Conservation (phyloP, 2,329 filamentous ascomycete genomes). For the Arthroderma sp. region DNA sequence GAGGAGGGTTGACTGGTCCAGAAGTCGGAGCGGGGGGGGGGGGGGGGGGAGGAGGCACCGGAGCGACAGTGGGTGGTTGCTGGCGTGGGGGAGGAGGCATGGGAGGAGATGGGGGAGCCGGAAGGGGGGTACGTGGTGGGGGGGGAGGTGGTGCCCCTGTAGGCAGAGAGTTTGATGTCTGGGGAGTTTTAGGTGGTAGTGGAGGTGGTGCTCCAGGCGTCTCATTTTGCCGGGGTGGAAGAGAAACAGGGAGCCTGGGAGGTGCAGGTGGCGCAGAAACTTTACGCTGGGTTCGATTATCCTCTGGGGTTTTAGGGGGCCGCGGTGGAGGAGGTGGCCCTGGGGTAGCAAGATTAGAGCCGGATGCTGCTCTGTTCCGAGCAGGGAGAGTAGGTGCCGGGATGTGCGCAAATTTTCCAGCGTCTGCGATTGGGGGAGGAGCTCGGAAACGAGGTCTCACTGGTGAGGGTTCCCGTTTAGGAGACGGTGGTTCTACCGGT, state of each 20-base stretch:
- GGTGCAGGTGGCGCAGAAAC: constrained; percentile 55
- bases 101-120: constrained; percentile 42
- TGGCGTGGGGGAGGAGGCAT: constrained; percentile 28
- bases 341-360: constrained; percentile 35
- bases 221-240: constrained; percentile 47
- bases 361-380: constrained; percentile 38
- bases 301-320: constrained; percentile 55
- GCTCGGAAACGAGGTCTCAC: constrained; percentile 63
- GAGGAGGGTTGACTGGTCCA: constrained; percentile 25
- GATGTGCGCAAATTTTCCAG: constrained; percentile 65
- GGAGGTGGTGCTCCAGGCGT: constrained; percentile 27
- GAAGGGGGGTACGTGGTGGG: constrained; percentile 40
- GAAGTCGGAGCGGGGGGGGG: constrained; percentile 18
- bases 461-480: constrained; percentile 60
- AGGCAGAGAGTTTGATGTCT: constrained; percentile 24
- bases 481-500: constrained; percentile 45
- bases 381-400: constrained; percentile 35
- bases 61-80: constrained; percentile 10
- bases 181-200: constrained; percentile 19
- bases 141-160: constrained; percentile 31
- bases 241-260: constrained; percentile 56
- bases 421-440: constrained; percentile 77
- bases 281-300: constrained; percentile 48
- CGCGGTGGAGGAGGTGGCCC: constrained; percentile 50
- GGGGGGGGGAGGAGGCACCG: constrained; percentile 17